Percentiles rank a stretch among this genome's conserved stretches.
phyloP scores from a whole-genome alignment of 1,284 basidiomycete species.

The Ustilago hordei region DNA sequence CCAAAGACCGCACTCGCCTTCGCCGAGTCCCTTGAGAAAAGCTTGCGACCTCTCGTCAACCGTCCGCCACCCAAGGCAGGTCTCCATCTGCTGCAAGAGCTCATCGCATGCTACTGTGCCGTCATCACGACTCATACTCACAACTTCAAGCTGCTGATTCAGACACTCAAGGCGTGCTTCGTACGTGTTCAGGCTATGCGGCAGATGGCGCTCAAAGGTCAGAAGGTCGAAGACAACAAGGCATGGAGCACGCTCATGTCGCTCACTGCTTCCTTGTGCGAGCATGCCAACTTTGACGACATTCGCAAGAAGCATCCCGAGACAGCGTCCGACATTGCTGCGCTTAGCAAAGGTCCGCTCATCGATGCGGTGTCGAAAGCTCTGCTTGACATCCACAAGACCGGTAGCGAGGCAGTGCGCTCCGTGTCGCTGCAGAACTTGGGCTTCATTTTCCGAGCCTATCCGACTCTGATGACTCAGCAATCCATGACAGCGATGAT shows the following conservation, averaged over 20 bases:
- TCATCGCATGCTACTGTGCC: slow-evolving; percentile 88
- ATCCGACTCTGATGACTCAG: slow-evolving; percentile 87
- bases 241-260: slow-evolving; percentile 53
- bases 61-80: slow-evolving; percentile 73
- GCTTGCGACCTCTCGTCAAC: slow-evolving; percentile 82
- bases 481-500: slow-evolving; percentile 84
- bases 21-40: slow-evolving; percentile 82
- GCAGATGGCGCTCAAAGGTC: slow-evolving; percentile 29
- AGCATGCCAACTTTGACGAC: slow-evolving; percentile 87
- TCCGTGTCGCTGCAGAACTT: slow-evolving; percentile 81
- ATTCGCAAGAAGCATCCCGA: slow-evolving; percentile 73
- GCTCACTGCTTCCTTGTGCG: slow-evolving; percentile 76
- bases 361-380: slow-evolving; percentile 83
- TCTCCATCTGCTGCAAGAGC: slow-evolving; percentile 75
- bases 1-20: slow-evolving; percentile 74
- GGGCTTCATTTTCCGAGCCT: slow-evolving; percentile 88
- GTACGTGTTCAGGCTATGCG: slow-evolving; percentile 44
- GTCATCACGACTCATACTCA: slow-evolving; percentile 87
- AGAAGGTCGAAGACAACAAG: slow-evolving; percentile 46
- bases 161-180: slow-evolving; percentile 71
- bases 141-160: slow-evolving; percentile 81
- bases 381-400: slow-evolving; percentile 79
- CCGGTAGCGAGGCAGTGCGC: slow-evolving; percentile 74
- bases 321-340: slow-evolving; percentile 38
- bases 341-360: slow-evolving; percentile 75